A percentile compares a stretch with the other conserved stretches of the same genome.
Evolutionary conservation across 306 rosid genomes (phyloP).

Genomic region (Pterocarpus macrocarpus): DNA sequence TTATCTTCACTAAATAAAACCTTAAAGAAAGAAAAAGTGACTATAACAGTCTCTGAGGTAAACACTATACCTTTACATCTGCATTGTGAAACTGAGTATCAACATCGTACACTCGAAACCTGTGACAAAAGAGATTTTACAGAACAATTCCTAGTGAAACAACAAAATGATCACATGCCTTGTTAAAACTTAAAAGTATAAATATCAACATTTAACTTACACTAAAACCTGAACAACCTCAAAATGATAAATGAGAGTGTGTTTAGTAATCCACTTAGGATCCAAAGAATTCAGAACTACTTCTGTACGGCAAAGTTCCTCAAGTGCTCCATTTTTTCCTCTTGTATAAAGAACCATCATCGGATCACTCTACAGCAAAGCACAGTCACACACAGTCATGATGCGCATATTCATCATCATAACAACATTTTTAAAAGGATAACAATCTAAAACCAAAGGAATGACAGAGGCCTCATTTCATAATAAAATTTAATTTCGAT

Average conservation of each 20-base stretch:
- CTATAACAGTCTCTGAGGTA: conserved; percentile 15
- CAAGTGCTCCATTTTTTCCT: conserved; percentile 84
- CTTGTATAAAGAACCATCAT: conserved; percentile 78
- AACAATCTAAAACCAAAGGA: conserved; percentile 17
- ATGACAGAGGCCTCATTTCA: not conserved
- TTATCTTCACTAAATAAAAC: conserved; percentile 22
- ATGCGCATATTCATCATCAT: conserved; percentile 29
- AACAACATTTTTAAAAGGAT: conserved; percentile 9
- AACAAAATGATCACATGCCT: conserved; percentile 46
- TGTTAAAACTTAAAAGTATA: conserved; percentile 27
- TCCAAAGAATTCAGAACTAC: conserved; percentile 81
- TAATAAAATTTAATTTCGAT: not conserved
- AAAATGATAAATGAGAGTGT: conserved; percentile 76
- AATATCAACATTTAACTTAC: conserved; percentile 71
- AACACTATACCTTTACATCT: conserved; percentile 78
- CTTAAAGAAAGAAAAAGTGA: conserved; percentile 24
- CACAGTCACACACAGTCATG: conserved; percentile 36
- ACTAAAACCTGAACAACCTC: conserved; percentile 90
- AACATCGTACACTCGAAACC: conserved; percentile 88
- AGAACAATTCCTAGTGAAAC: conserved; percentile 49
- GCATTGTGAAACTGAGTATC: conserved; percentile 86
- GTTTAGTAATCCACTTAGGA: conserved; percentile 89
- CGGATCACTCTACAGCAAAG: conserved; percentile 87
- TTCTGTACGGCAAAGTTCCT: conserved; percentile 93
- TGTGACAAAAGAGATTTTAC: conserved; percentile 56